Evolutionary conservation across 2,329 filamentous ascomycete species (phyloP).

Genomic region (Arthrobotrys iridis): DNA sequence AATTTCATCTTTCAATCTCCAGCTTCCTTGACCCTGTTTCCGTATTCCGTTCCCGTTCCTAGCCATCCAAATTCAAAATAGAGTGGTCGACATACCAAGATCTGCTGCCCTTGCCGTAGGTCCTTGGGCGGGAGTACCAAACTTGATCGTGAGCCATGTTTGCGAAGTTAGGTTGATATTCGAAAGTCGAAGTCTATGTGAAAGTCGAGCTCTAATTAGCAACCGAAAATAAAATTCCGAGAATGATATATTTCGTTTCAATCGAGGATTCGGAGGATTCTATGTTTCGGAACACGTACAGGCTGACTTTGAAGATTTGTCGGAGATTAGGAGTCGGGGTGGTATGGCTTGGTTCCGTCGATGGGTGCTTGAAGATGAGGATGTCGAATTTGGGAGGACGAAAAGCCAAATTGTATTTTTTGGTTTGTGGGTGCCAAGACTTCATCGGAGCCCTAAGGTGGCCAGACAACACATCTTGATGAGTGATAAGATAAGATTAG

Average conservation of each 20-base stretch:
- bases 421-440: slow-evolving; percentile 54
- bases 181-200: slow-evolving; percentile 52
- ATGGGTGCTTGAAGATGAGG: slow-evolving; percentile 43
- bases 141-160: slow-evolving; percentile 93
- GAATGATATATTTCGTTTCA: neutral
- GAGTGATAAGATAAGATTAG: neutral
- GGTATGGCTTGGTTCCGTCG: slow-evolving; percentile 31
- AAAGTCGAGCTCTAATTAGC: slow-evolving; percentile 6
- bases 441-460: slow-evolving; percentile 47
- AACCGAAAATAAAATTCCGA: slow-evolving; percentile 19
- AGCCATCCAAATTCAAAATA: slow-evolving; percentile 19
- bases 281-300: slow-evolving; percentile 32
- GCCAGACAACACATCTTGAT: slow-evolving; percentile 11
- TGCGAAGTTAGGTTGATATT: slow-evolving; percentile 60
- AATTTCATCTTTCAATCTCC: neutral
- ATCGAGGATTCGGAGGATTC: neutral
- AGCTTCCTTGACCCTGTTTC: slow-evolving; percentile 50
- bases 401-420: slow-evolving; percentile 44
- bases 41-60: slow-evolving; percentile 34
- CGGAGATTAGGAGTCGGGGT: slow-evolving; percentile 26
- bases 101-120: slow-evolving; percentile 95
- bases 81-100: slow-evolving; percentile 75
- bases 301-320: slow-evolving; percentile 28
- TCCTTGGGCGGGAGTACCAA: slow-evolving; percentile 98
- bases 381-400: slow-evolving; percentile 33